These are phyloP conservation scores for Curvularia hawaiiensis DNA, from an alignment of 2,329 filamentous ascomycete genomes.

Conservation along the genomic window DNA sequence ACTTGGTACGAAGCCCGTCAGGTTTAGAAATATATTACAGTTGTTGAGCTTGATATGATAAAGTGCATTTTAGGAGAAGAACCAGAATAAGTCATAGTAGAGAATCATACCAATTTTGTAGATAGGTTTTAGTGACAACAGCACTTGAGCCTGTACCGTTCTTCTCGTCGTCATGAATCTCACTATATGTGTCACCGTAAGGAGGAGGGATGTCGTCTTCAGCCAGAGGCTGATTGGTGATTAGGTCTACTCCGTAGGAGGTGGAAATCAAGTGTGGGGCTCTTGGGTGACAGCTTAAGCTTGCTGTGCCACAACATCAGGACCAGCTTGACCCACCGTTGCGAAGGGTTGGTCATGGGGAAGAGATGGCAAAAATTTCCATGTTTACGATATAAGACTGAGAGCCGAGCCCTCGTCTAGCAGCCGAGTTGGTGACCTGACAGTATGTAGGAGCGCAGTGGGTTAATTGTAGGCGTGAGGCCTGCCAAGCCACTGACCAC, in stretches of 20 bases:
- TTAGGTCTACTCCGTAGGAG: background rate
- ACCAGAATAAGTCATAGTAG: too few relatives aligned
- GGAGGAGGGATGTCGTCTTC: background rate
- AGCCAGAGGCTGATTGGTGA: background rate
- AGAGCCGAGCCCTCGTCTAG: background rate
- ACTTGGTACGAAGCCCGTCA: too few relatives aligned
- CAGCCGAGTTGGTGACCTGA: background rate
- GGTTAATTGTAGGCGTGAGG: constrained; percentile 9
- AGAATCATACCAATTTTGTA: too few relatives aligned
- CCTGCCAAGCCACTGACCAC: constrained; percentile 29
- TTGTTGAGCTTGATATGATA: too few relatives aligned
- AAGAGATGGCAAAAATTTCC: background rate
- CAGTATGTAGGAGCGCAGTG: background rate
- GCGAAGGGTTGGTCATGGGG: background rate
- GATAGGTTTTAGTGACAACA: background rate
- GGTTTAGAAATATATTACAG: too few relatives aligned
- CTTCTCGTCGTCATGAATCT: background rate
- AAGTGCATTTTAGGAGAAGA: too few relatives aligned
- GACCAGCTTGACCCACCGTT: background rate
- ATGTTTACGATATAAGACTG: background rate
- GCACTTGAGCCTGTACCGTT: background rate
- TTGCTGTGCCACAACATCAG: background rate
- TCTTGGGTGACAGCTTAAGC: background rate
- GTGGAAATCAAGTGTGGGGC: background rate
- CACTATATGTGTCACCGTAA: background rate